Evolutionary conservation across 179 eudicot species (phyloP), one percentile per base, ranked within the genome.

Genomic region (Nepenthes alata): DNA sequence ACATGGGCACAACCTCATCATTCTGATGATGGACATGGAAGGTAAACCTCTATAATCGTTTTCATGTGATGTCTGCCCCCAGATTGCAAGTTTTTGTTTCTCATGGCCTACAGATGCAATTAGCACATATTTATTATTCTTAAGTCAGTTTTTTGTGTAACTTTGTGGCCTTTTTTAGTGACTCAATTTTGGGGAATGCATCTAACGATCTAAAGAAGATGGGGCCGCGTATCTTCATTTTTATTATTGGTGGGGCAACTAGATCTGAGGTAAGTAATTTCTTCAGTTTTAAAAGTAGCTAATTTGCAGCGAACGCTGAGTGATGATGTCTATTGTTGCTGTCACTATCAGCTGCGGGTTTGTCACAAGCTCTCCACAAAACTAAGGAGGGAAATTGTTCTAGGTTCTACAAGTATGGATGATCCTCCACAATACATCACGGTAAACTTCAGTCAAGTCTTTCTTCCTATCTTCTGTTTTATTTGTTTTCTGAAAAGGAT

Each of bases 201-300:
- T 37, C 93, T 53, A 71, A 25, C 62, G 96, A 91, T 61, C 69
- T 81, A 57, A 91, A 79, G 78, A 85, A 69, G 83, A 77, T 83
- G 85, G 96, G 98, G 16, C 85, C 81, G 35, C 98, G 98, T 59
- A 74, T 89, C 12, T 89, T 93, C 66, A 58, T 89, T 41, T 93
- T 93, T 70, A 71, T 93, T 48, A 80, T 93, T 34, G 98, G 98
- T 50, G 98, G 98, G 25, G 96, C 95, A 47, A 89, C 95, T 61
- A 73, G 96, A 76, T 93, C 98, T 36, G 96, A 93, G 98, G 98
- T 93, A 79, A 74, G 54, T 68, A 35, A 45, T 48, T 9, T 15
- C 37, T 47, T 34, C 47, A 39, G 15, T 25, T 34, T 60, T 58
- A 15, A 38, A 9, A 52, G 52, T 8, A 15, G 55, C 55, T 15